Percentiles rank a stretch among this genome's conserved stretches.
These are phyloP conservation scores for Eremothecium cymbalariae DNA, from an alignment of 1,139 yeast species.

Conservation along the genomic window DNA sequence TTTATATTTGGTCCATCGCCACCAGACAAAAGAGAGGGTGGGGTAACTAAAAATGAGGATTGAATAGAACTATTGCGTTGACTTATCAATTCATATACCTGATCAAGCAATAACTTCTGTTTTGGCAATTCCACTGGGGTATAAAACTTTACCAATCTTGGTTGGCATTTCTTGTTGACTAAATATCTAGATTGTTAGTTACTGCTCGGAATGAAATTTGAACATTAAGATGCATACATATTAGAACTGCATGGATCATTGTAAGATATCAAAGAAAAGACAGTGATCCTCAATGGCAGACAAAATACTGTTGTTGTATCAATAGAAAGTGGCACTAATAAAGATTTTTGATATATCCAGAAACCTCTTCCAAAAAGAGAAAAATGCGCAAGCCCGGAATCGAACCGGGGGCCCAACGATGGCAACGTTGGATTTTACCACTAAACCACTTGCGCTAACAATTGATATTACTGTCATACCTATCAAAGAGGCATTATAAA, in stretches of 20 bases:
- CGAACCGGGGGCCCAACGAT: too few species aligned
- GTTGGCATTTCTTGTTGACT: conserved; percentile 90
- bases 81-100: conserved; percentile 29
- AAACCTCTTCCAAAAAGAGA: too few species aligned
- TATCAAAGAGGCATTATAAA: too few species aligned
- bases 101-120: conserved; percentile 28
- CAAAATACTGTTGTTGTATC: too few species aligned
- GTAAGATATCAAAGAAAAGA: too few species aligned
- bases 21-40: conserved; percentile 48
- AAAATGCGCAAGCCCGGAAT: too few species aligned
- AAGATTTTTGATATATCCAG: too few species aligned
- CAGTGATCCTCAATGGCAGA: too few species aligned
- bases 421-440: too few species aligned
- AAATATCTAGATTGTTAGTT: conserved; percentile 8
- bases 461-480: too few species aligned
- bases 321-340: too few species aligned
- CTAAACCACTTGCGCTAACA: too few species aligned
- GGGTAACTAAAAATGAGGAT: conserved; percentile 28
- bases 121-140: conserved; percentile 55
- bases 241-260: conserved; percentile 90
- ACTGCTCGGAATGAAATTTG: neutral
- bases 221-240: conserved; percentile 46
- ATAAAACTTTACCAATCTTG: conserved; percentile 84
- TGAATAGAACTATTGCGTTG: conserved; percentile 28
- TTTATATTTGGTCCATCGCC: conserved; percentile 67